Evolutionary conservation across 768 basidiomycete genomes (phyloP), one percentile per base, ranked within the genome.

Genomic region (Pisolithus sp.): DNA sequence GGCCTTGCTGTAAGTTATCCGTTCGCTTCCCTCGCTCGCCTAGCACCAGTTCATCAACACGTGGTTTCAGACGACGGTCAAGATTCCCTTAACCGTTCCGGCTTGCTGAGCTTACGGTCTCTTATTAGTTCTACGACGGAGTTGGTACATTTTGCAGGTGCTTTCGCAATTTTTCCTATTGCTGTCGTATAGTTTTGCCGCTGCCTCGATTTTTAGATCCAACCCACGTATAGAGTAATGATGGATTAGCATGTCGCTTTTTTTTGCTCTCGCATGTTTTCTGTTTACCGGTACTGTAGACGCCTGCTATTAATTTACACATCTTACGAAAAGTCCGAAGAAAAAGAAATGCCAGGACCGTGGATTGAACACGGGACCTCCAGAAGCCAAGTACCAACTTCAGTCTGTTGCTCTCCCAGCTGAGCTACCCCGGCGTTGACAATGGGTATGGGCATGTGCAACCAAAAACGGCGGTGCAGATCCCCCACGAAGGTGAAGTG

Each of bases 61-160:
- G 36, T 46, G 52, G 48, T 13, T 52, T 53, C 48, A 85, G 83
- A 83, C 80, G 18, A 81, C 80, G 30, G 91, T 93, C 53, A 85
- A 79, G 71, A 93, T 93, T 51, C 91, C 91, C 2, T 69, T 93
- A 40, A 85, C 85, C 3, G 86, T 90, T 21, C 91, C 91, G 43
- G 89, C 89, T 26, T 93, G 90, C 63, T 91, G 57, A 59, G 67
- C 26, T 21, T 0, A 34, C 34, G 5, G 34, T 15, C 34, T 34
- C 13, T 12, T 4, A 12, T 8, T 30, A 30, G 7, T 34, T 3
- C 34, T 13, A 13, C 34, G 13, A 34, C 34, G 4, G 30, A 26
- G 5, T 26, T 34, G 34, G 34, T 34, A 34, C 34, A 13, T 34
- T 34, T 5, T 15, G 12, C 5, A 15, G 13, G 15, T 12, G 2